Conservation (phyloP, 2,329 filamentous ascomycete species). For the Paecilomyces variotii region DNA sequence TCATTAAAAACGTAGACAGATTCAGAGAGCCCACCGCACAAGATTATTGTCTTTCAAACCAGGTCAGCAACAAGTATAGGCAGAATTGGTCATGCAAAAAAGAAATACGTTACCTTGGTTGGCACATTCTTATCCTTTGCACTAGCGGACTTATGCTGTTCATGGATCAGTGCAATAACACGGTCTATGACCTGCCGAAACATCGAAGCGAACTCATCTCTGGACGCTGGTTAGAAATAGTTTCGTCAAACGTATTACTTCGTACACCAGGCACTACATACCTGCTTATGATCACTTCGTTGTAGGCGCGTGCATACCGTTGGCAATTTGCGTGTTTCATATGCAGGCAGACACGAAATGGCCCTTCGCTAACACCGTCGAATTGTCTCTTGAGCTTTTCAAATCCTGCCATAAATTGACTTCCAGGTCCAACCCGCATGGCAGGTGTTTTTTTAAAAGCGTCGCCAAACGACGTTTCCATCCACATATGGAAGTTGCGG, state of each 20-base stretch:
- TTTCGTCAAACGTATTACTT: background rate
- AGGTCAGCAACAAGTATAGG: background rate
- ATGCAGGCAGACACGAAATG: background rate
- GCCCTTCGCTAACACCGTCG: background rate
- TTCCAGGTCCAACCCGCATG: background rate
- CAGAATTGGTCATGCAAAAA: background rate
- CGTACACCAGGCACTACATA: background rate
- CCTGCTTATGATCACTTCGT: background rate
- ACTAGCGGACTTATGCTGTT: background rate
- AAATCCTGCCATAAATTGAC: background rate
- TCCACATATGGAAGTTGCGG: constrained; percentile 1
- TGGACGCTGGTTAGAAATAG: background rate
- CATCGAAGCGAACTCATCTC: background rate
- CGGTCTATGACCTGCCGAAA: background rate
- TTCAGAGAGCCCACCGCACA: constrained; percentile 4
- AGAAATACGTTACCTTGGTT: background rate
- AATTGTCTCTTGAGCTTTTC: background rate
- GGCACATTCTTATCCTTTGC: background rate
- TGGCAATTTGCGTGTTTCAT: background rate
- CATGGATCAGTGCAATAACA: background rate
- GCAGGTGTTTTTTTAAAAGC: background rate
- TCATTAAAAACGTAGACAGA: background rate
- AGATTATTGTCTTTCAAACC: background rate
- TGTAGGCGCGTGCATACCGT: background rate
- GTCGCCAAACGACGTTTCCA: background rate